Evolutionary conservation across 371 early-diverging fungal genomes (phyloP), one percentile per base, ranked within the genome.

Genomic region (Mortierella sp.): DNA sequence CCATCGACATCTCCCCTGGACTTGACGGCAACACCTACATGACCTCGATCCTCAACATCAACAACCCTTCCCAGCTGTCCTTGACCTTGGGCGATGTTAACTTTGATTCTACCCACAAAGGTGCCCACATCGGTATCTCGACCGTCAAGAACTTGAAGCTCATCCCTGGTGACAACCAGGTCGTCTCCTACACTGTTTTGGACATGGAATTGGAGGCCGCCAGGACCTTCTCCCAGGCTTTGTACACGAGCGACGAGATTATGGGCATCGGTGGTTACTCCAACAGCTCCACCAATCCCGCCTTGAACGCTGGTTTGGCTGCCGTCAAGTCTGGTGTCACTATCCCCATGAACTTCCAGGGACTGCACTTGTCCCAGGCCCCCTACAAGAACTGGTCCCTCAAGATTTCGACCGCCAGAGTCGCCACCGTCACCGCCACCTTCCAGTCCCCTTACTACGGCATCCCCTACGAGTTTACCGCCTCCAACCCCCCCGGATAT

Each of bases 391-490:
- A 80, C 76, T 86, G 79, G 79, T 72, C 79, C 43, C 72, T 86
- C 75, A 86, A 86, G 82, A 38, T 41, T 1, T 24, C 68, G 10
- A 21, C 68, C 14, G 76, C 74, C 48, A 18, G 24, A 21, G 18
- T 72, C 12, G 71, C 77, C 56, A 63, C 79, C 73, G 41, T 75
- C 71, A 82, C 86, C 8, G 82, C 70, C 32, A 86, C 82, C 43
- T 82, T 86, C 82, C 75, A 79, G 74, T 79, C 79, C 16, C 82
- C 82, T 12, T 86, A 86, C 73, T 86, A 86, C n/a, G 86, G 86
- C 7, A 71, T 43, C 68, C 80, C 82, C 5, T 14, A 79, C 35
- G 4, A 76, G 56, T 55, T 86, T 70, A 16, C 54, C 44, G 14
- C 12, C 8, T 72, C 68, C 58, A 48, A 54, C 8, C 76, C 60